phyloP scores from a whole-genome alignment of 257 asterid species.

The Ocimum tenuiflorum region DNA sequence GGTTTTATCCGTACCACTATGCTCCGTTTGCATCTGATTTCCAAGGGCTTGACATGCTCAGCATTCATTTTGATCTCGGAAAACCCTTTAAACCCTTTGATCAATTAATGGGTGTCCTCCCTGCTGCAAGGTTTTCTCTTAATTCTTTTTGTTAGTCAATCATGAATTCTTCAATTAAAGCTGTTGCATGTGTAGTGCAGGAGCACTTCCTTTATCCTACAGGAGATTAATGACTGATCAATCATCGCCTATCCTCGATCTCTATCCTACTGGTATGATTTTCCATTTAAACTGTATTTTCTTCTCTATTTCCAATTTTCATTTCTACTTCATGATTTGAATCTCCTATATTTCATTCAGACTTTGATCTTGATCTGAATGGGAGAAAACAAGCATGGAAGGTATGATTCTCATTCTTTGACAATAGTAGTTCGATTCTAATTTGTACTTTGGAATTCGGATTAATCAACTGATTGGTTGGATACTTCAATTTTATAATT shows the following conservation, averaged over 20 bases:
- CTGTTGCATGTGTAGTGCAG: constrained; percentile 37
- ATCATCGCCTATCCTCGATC: constrained; percentile 50
- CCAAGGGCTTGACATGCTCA: constrained; percentile 32
- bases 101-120: constrained; percentile 69
- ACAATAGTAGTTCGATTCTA: background rate
- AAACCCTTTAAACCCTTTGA: constrained; percentile 60
- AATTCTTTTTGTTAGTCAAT: background rate
- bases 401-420: constrained; percentile 25
- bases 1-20: constrained; percentile 69
- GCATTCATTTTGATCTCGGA: constrained; percentile 44
- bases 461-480: background rate
- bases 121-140: constrained; percentile 59
- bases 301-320: background rate
- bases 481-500: background rate
- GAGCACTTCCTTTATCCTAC: constrained; percentile 52
- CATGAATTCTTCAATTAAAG: constrained; percentile 1
- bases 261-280: constrained; percentile 52
- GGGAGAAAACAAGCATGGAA: constrained; percentile 56
- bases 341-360: constrained; percentile 24
- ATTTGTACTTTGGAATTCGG: background rate
- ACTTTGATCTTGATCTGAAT: constrained; percentile 56
- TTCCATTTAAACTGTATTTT: background rate
- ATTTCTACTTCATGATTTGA: constrained; percentile 3
- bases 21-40: constrained; percentile 75
- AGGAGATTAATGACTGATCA: constrained; percentile 53